phyloP scores from a whole-genome alignment of 768 basidiomycete species.

The Nidula microcarpa region DNA sequence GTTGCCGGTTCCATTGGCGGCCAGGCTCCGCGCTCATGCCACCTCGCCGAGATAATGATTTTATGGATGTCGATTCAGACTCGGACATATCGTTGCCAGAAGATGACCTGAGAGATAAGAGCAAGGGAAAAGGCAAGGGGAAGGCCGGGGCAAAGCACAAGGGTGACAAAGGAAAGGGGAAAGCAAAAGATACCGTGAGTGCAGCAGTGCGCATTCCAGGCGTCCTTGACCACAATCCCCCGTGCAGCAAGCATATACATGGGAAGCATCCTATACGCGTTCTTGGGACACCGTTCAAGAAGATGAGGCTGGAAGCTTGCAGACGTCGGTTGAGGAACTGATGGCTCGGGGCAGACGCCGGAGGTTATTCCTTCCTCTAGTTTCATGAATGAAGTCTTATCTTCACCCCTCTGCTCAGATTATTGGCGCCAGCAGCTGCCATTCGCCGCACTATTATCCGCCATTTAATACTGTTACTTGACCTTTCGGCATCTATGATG shows the following conservation, averaged over 20 bases:
- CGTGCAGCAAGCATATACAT: conserved; percentile 79
- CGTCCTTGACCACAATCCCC: conserved; percentile 1
- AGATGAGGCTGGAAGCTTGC: conserved; percentile 89
- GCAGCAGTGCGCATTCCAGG: conserved; percentile 1
- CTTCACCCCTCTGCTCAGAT: conserved; percentile 30
- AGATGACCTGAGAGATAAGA: conserved; percentile 36
- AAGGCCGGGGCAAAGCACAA: conserved; percentile 50
- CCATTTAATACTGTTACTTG: conserved; percentile 89
- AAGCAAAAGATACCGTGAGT: conserved; percentile 47
- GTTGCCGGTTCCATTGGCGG: background rate
- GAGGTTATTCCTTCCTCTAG: conserved; percentile 45
- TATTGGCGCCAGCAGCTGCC: conserved; percentile 79
- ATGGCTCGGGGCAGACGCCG: conserved; percentile 83
- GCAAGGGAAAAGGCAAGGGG: conserved; percentile 55
- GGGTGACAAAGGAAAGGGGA: conserved; percentile 53
- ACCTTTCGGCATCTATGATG: conserved; percentile 88
- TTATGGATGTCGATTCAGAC: conserved; percentile 64
- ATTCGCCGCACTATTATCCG: conserved; percentile 95
- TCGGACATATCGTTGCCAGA: conserved; percentile 67
- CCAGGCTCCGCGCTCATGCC: conserved; percentile 16
- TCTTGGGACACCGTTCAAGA: conserved; percentile 98
- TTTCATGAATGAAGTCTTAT: background rate
- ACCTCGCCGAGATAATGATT: conserved; percentile 31
- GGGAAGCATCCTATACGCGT: conserved; percentile 93
- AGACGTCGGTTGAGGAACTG: conserved; percentile 84